phyloP scores from a whole-genome alignment of 2,329 filamentous ascomycete species.

The Pseudogymnoascus sp. region DNA sequence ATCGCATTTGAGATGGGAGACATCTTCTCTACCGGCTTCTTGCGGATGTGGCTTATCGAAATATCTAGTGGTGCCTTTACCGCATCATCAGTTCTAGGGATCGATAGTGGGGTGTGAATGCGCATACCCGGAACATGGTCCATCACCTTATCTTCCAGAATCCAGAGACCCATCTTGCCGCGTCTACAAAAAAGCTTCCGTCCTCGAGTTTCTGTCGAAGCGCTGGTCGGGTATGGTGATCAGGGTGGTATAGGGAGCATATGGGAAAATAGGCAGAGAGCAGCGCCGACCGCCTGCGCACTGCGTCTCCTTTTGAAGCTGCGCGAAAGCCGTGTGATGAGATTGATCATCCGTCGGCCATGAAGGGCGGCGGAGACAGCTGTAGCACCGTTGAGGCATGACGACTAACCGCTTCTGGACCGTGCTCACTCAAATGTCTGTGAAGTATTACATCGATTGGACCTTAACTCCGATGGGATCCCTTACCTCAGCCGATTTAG shows the following conservation, averaged over 20 bases:
- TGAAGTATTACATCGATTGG: neutral
- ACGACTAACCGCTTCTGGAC: neutral
- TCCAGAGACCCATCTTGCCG: slow-evolving; percentile 57
- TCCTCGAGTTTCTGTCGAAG: slow-evolving; percentile 3
- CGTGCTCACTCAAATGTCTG: neutral
- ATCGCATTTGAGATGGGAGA: slow-evolving; percentile 61
- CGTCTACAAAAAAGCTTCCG: neutral
- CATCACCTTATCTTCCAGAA: slow-evolving; percentile 59
- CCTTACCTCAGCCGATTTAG: neutral
- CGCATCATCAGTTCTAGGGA: neutral
- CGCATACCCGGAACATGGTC: slow-evolving; percentile 66
- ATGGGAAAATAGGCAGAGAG: neutral
- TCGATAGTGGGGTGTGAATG: neutral
- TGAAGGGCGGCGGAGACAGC: slow-evolving; percentile 1
- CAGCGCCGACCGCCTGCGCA: slow-evolving; percentile 1
- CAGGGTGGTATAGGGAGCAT: neutral
- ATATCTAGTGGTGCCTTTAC: slow-evolving; percentile 52
- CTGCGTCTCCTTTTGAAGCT: slow-evolving; percentile 3
- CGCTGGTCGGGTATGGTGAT: slow-evolving; percentile 9
- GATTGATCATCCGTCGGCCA: neutral
- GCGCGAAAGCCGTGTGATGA: neutral
- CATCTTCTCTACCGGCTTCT: slow-evolving; percentile 29
- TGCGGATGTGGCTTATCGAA: slow-evolving; percentile 51
- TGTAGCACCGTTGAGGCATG: neutral
- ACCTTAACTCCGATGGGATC: neutral